A percentile compares a stretch with the other conserved stretches of the same genome.
Conservation (phyloP, 495 filamentous ascomycete species). For the Lophiotrema nucula region DNA sequence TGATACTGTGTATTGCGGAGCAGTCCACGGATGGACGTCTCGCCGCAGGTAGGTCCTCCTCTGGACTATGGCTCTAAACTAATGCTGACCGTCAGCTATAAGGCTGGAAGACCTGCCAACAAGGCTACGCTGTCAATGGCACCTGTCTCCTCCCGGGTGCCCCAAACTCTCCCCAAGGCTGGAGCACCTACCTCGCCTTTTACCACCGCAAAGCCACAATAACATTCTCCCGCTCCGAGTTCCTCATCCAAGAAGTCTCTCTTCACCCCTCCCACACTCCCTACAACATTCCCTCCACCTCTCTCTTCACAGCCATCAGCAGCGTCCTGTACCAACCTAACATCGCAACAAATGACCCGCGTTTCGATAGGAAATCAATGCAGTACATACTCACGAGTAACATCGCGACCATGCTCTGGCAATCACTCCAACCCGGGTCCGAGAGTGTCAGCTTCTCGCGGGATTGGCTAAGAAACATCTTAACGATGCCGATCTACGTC, state of each 20-base stretch:
- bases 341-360: not conserved
- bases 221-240: slow-evolving; percentile 10
- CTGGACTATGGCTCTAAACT: not conserved
- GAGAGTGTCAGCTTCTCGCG: not conserved
- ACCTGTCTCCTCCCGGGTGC: slow-evolving; percentile 3
- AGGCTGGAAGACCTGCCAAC: slow-evolving; percentile 14
- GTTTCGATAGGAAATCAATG: slow-evolving; percentile 4
- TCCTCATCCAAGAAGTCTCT: slow-evolving; percentile 3
- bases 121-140: slow-evolving; percentile 3
- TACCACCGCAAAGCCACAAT: slow-evolving; percentile 7
- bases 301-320: slow-evolving; percentile 12
- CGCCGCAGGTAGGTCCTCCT: slow-evolving; percentile 1
- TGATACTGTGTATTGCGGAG: slow-evolving; percentile 9
- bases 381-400: slow-evolving; percentile 9
- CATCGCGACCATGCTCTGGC: slow-evolving; percentile 1
- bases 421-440: not conserved
- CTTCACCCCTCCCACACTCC: not conserved
- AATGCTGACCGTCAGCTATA: no score
- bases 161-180: not conserved
- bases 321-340: slow-evolving; percentile 12
- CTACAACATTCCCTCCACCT: not conserved
- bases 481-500: slow-evolving; percentile 11
- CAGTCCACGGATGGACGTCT: not conserved
- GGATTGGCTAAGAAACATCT: slow-evolving; percentile 12
- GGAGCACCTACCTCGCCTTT: slow-evolving; percentile 10